Evolutionary conservation across 108 stramenopile species (phyloP).

Genomic region (Pseudonitzschia multiseries): DNA sequence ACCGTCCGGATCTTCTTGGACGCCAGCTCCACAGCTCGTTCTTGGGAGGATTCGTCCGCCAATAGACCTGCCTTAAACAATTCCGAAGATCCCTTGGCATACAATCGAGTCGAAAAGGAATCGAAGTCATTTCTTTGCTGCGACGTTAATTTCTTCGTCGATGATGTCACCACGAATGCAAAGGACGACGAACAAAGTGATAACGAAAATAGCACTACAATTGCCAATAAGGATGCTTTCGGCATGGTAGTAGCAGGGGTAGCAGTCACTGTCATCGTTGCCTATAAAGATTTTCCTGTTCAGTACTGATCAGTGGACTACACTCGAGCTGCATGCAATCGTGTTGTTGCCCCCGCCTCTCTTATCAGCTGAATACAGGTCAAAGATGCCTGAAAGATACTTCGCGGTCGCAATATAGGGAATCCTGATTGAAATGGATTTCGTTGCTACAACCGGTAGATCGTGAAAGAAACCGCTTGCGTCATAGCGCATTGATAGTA

Average conservation of each 20-base stretch:
- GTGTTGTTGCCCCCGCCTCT: too few species aligned
- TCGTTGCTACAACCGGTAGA: too few species aligned
- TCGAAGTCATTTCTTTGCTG: neutral
- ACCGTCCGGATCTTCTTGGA: constrained; percentile 29
- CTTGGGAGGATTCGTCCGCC: constrained; percentile 13
- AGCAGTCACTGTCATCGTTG: neutral
- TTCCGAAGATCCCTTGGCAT: constrained; percentile 3
- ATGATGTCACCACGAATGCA: neutral
- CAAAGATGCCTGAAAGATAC: too few species aligned
- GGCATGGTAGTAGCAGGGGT: neutral
- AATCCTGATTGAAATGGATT: too few species aligned
- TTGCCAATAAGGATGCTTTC: neutral
- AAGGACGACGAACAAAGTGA: neutral
- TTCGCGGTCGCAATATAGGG: too few species aligned
- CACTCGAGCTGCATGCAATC: too few species aligned
- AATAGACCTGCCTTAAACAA: constrained; percentile 28
- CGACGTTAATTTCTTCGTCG: neutral
- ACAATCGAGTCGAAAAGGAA: neutral
- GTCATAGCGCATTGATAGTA: too few species aligned
- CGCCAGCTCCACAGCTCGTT: constrained; percentile 19
- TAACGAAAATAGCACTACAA: neutral
- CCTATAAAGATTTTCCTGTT: too few species aligned
- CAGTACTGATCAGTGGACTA: too few species aligned
- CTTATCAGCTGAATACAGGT: too few species aligned
- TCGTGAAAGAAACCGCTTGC: too few species aligned